Evolutionary conservation across 2,329 filamentous ascomycete genomes (phyloP).

Genomic region (Fusarium pseudoanthophilum): DNA sequence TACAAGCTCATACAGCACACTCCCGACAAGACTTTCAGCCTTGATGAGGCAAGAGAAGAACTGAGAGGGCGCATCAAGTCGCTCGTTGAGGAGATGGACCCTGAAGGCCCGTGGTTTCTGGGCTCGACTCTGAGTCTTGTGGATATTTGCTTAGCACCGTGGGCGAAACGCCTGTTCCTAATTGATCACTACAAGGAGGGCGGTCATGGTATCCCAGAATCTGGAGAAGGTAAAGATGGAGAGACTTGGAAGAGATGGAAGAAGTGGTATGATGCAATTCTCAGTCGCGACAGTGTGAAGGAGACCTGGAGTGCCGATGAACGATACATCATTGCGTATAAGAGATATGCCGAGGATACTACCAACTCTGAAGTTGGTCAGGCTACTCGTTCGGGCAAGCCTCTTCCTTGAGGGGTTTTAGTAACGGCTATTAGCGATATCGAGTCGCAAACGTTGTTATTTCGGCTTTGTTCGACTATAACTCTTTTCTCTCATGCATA

Average conservation of each 20-base stretch:
- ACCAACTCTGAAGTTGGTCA: slow-evolving; percentile 70
- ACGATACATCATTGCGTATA: slow-evolving; percentile 75
- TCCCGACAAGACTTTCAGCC: slow-evolving; percentile 57
- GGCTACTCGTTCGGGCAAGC: slow-evolving; percentile 70
- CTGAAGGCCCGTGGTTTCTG: slow-evolving; percentile 70
- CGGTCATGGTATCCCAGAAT: slow-evolving; percentile 59
- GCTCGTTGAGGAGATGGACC: slow-evolving; percentile 71
- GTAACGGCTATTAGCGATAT: not conserved
- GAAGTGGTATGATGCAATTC: slow-evolving; percentile 70
- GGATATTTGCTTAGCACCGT: slow-evolving; percentile 78
- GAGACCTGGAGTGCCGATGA: slow-evolving; percentile 75
- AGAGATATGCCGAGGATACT: slow-evolving; percentile 72
- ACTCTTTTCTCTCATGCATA: not conserved
- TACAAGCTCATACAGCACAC: slow-evolving; percentile 71
- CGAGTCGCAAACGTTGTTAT: too few species aligned
- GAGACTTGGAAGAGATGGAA: slow-evolving; percentile 75
- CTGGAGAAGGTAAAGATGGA: slow-evolving; percentile 66
- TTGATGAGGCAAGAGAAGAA: slow-evolving; percentile 66
- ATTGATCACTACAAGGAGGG: slow-evolving; percentile 79
- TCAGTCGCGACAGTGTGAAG: slow-evolving; percentile 69
- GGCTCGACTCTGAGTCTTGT: slow-evolving; percentile 72
- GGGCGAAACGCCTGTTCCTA: slow-evolving; percentile 76
- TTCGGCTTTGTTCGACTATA: not conserved
- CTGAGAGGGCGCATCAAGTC: slow-evolving; percentile 69
- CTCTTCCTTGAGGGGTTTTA: slow-evolving; percentile 60